A percentile compares a stretch with the other conserved stretches of the same genome.
These are phyloP conservation scores for Tolypocladium cylindrosporum DNA, from an alignment of 2,329 filamentous ascomycete species.

Conservation along the genomic window DNA sequence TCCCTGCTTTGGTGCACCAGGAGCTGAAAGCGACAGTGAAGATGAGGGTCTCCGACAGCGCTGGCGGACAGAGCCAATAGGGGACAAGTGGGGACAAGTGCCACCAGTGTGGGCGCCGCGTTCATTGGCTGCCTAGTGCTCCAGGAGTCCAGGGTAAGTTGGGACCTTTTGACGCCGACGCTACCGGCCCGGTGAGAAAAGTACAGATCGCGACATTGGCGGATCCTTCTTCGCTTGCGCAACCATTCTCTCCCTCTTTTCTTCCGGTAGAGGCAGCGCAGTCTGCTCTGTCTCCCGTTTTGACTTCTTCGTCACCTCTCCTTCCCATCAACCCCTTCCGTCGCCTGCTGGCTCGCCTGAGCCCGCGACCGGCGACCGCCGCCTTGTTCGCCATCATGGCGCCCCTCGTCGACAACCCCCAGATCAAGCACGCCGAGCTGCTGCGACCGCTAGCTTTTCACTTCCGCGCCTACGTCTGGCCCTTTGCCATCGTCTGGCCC, in stretches of 20 bases:
- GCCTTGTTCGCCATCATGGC: constrained; percentile 37
- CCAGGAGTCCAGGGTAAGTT: not conserved
- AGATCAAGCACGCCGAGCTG: constrained; percentile 81
- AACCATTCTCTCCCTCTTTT: not conserved
- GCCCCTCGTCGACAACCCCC: constrained; percentile 80
- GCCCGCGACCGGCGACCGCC: not conserved
- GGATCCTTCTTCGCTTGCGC: not conserved
- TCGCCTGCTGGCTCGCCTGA: not conserved
- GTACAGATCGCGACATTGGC: not conserved
- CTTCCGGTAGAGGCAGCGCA: not conserved
- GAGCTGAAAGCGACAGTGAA: not conserved
- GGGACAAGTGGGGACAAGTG: not conserved
- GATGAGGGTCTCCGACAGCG: not conserved
- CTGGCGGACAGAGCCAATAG: not conserved
- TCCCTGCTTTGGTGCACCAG: too few species aligned
- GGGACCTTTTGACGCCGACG: not conserved
- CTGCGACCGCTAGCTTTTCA: constrained; percentile 75
- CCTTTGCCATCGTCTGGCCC: constrained; percentile 86
- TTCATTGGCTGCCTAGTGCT: not conserved
- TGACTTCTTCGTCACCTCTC: not conserved
- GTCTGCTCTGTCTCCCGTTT: not conserved
- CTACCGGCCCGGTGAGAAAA: not conserved
- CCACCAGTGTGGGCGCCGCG: not conserved
- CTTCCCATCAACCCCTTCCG: not conserved
- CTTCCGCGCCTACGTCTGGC: constrained; percentile 86